Base-by-base conservation (phyloP, 2,329 filamentous ascomycete genomes). In the Exophiala spinifera region DNA sequence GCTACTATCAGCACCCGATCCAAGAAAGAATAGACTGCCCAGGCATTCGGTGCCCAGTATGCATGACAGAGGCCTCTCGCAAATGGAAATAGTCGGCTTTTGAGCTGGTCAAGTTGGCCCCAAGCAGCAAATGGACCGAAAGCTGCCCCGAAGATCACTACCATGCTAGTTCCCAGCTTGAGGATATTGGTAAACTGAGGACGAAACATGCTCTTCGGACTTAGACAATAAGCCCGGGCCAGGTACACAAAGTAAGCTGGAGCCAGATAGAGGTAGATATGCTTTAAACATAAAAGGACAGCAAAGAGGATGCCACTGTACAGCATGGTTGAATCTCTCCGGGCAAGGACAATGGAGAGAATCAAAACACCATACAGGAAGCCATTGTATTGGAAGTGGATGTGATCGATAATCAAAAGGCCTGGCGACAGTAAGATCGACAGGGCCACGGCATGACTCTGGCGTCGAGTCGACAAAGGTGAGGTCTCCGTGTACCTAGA, bases 361-460 rank as follows among this genome's bases (percentile, higher is more conserved):
- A 97, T 82, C 47, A 99, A 77, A 40, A 97, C 76, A 34, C 94
- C 94, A 69, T 97, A 99, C 73, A 99, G 84, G 73, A 91, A 91
- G 37, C 94, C 92, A 75, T 99, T 99, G 76, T 99, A 99, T 76
- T 99, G 94, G 71, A 99, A 99, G 71, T 96, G 91, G 61, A 96
- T 92, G 70, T 99, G 94, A 68, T 99, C 94, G 70, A 99, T 97
- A 69, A 99, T 95, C 56, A 99, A 79, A 33, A 99, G 82, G 1
- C 92, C 94, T 0, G 94, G 94, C 0, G 91, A 97, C 11, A 97
- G 82, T 3, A 97, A 76, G 55, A 99, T 85, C 1, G 92, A 96
- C 52, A 97, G 79, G 20, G 91, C 91, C 44, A 88, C 89, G 20
- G 88, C 89, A 67, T 96, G 91, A 10, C 91, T 87, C 45, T 89